Evolutionary conservation across 805 yeast species (phyloP), one percentile per base, ranked within the genome.

Genomic region (Ogataea pini): DNA sequence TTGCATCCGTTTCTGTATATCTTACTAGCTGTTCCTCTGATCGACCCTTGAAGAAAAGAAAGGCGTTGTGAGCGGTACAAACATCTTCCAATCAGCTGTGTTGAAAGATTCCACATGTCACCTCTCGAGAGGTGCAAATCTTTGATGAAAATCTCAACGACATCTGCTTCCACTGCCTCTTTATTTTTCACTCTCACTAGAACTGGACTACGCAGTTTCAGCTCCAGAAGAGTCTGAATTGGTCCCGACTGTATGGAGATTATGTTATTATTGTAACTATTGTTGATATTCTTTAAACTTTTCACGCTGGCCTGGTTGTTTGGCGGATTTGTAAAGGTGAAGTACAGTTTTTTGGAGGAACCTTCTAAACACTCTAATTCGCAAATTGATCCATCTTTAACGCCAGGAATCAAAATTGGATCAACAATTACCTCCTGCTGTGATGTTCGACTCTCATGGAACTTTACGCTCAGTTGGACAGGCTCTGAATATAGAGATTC

Each of bases 51-150:
- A 20, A 87, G 63, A 52, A 85, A 88, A 0, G 80, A 67, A 0
- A 91, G 61, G 45, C 82, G 74, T 62, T 90, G 91, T 6, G 82
- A 78, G 8, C 74, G 72, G 59, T 86, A 82, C 1, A 88, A 76
- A 64, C 96, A 88, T 6, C 78, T 69, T 8, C 80, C 80, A 0
- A 76, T 75, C 46, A 92, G 54, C 16, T 73, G 60, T 1, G 87
- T 74, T 0, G 96, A 80, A 12, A 92, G 69, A 20, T 78, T 73
- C 96, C 98, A 94, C 90, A 91, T 92, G 58, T 89, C 94, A 51
- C 96, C 96, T 55, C 99, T 72, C 3, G 96, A 81, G 13, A 94
- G 69, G 55, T 86, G 80, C 17, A 89, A 73, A 59, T 94, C 97
- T 58, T 83, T 88, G 45, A 89, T 78, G 61, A 82, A 82, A 4